Percentiles rank a stretch among this genome's conserved stretches.
Conservation (phyloP, 2,329 filamentous ascomycete genomes). For the Trichoderma atrobrunneum region DNA sequence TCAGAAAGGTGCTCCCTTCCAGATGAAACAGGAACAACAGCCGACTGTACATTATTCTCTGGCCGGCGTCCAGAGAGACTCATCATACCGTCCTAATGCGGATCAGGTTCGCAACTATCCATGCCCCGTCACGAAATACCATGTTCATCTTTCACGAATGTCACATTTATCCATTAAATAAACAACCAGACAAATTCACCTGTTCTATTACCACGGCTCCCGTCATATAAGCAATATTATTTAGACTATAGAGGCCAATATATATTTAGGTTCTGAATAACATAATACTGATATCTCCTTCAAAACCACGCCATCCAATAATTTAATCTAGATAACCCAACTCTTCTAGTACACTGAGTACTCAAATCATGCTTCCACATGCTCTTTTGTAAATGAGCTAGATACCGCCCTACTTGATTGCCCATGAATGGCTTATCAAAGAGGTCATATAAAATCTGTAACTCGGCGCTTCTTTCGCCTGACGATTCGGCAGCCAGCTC, state of each 20-base stretch:
- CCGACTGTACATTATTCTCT: not conserved
- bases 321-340: not conserved
- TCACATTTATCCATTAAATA: not conserved
- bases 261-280: not conserved
- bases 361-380: not conserved
- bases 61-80: not conserved
- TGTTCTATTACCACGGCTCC: not conserved
- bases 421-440: conserved; percentile 1
- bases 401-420: not conserved
- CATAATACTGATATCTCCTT: not conserved
- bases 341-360: not conserved
- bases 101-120: not conserved
- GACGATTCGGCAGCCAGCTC: not conserved
- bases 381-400: not conserved
- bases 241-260: conserved; percentile 9
- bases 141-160: not conserved
- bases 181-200: not conserved
- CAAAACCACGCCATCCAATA: not conserved
- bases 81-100: not conserved
- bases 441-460: not conserved
- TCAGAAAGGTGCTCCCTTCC: conserved; percentile 56
- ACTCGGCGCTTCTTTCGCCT: not conserved
- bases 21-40: conserved; percentile 39
- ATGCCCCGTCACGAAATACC: conserved; percentile 4
- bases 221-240: not conserved